A percentile compares a stretch with the other conserved stretches of the same genome.
phyloP scores from a whole-genome alignment of 495 filamentous ascomycete species.

The Pseudevernia furfuracea region DNA sequence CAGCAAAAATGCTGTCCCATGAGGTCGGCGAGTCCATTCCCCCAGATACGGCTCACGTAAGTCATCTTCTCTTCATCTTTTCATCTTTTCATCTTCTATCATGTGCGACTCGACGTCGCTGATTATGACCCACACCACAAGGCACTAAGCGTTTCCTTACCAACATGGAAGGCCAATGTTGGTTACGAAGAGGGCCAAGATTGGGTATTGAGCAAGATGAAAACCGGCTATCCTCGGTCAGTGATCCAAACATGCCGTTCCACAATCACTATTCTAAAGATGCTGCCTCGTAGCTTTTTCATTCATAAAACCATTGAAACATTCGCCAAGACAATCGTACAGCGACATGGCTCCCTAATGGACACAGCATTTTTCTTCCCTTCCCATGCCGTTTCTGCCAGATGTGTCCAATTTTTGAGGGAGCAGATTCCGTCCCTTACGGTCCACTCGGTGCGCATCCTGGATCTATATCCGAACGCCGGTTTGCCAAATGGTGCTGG shows the following conservation, averaged over 20 bases:
- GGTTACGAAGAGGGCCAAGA: conserved; percentile 88
- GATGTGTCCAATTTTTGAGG: conserved; percentile 68
- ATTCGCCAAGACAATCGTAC: conserved; percentile 61
- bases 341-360: conserved; percentile 49
- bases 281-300: conserved; percentile 60
- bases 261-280: background rate
- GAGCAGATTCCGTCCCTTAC: conserved; percentile 42
- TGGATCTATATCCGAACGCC: conserved; percentile 53
- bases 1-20: conserved; percentile 2
- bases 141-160: conserved; percentile 94
- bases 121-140: conserved; percentile 30
- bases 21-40: conserved; percentile 28
- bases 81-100: no score
- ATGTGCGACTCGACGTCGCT: conserved; percentile 1
- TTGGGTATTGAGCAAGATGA: conserved; percentile 78
- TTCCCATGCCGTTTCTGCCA: conserved; percentile 52
- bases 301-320: conserved; percentile 75
- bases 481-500: conserved; percentile 31
- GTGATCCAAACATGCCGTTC: conserved; percentile 3
- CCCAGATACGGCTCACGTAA: conserved; percentile 49
- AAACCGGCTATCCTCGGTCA: conserved; percentile 84
- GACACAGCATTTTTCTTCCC: conserved; percentile 79
- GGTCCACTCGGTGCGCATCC: conserved; percentile 45
- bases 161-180: conserved; percentile 85
- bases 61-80: conserved; percentile 16